Evolutionary conservation across 352 stramenopile species (phyloP).

Genomic region (Phytopythium vexans): DNA sequence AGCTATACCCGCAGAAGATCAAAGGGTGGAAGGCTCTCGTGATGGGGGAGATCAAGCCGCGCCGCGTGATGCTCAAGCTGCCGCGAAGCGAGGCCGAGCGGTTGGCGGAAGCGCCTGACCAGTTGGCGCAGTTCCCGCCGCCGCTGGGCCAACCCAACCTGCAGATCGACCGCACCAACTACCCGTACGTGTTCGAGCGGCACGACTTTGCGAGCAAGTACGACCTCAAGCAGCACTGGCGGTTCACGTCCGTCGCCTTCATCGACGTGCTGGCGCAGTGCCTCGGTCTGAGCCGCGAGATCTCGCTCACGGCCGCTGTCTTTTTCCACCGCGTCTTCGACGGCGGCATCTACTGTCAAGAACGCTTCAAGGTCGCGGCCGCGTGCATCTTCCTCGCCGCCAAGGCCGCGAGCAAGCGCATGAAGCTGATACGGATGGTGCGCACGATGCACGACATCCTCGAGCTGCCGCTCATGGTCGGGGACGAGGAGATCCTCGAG

Average conservation of each 20-base stretch:
- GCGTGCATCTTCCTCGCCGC: slow-evolving; percentile 79
- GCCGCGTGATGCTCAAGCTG: slow-evolving; percentile 42
- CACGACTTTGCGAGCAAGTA: slow-evolving; percentile 47
- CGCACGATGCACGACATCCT: slow-evolving; percentile 84
- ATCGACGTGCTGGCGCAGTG: slow-evolving; percentile 75
- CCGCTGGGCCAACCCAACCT: slow-evolving; percentile 36
- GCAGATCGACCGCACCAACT: slow-evolving; percentile 73
- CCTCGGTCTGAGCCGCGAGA: slow-evolving; percentile 61
- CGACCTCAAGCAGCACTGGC: slow-evolving; percentile 82
- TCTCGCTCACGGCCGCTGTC: slow-evolving; percentile 66
- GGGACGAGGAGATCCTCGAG: slow-evolving; percentile 83
- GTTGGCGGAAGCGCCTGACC: slow-evolving; percentile 60
- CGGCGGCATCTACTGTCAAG: slow-evolving; percentile 70
- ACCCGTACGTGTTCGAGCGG: slow-evolving; percentile 71
- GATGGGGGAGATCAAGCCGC: slow-evolving; percentile 63
- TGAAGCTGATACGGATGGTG: slow-evolving; percentile 86
- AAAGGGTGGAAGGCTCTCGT: slow-evolving; percentile 77
- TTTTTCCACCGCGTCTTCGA: slow-evolving; percentile 85
- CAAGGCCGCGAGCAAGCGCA: slow-evolving; percentile 83
- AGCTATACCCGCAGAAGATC: slow-evolving; percentile 73
- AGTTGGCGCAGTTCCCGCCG: slow-evolving; percentile 73
- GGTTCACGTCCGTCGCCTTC: slow-evolving; percentile 74
- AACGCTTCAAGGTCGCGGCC: slow-evolving; percentile 80
- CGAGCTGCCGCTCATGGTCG: slow-evolving; percentile 59
- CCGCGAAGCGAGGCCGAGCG: slow-evolving; percentile 64